phyloP scores from a whole-genome alignment of 2,329 filamentous ascomycete genomes.

The Sarocladium kiliense region DNA sequence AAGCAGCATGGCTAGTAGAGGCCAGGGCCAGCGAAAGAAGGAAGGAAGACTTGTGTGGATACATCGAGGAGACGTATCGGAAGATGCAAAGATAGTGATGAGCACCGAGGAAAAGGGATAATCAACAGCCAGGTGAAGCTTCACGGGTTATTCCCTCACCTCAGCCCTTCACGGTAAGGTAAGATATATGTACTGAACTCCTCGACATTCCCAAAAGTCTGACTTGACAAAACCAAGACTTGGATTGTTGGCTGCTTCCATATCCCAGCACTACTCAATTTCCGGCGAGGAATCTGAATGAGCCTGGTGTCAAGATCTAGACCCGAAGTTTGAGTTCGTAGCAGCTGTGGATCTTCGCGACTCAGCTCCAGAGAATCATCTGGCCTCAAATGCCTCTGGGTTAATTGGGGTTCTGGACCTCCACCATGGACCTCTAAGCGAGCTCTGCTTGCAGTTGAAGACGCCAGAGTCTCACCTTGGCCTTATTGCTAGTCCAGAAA shows the following conservation, averaged over 20 bases:
- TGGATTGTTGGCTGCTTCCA: too few species aligned
- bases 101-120: not conserved
- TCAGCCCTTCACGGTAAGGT: not conserved
- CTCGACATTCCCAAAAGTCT: not conserved
- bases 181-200: not conserved
- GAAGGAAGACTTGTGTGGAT: not conserved
- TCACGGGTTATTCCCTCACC: not conserved
- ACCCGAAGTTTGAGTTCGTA: too few species aligned
- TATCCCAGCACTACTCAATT: not conserved
- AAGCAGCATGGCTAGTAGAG: not conserved
- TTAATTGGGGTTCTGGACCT: too few species aligned
- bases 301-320: too few species aligned
- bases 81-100: not conserved
- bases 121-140: not conserved
- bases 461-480: too few species aligned
- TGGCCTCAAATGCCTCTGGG: too few species aligned
- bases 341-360: not conserved
- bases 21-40: not conserved
- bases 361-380: too few species aligned
- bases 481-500: too few species aligned
- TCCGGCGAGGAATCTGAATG: not conserved
- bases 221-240: not conserved
- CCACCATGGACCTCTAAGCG: too few species aligned
- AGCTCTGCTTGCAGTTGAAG: too few species aligned
- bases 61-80: too few species aligned